Evolutionary conservation across 306 rosid genomes (phyloP), one percentile per base, ranked within the genome.

Genomic region (Cicer yamashitae): DNA sequence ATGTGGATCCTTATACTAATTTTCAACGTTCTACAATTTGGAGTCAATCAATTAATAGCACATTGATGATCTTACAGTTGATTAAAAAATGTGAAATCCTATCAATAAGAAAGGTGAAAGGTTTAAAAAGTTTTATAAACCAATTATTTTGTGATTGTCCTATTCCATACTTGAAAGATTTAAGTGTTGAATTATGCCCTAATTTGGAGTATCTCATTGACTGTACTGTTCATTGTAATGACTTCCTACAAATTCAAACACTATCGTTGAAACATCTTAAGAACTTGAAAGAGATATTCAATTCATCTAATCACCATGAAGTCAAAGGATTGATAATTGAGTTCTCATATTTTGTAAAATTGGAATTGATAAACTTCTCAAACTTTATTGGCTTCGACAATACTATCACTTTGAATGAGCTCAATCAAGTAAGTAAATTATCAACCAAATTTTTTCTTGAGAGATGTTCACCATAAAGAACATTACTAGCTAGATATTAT

Each of bases 51-150:
- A 48, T 65, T 1, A 67, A 47, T 20, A 1, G 22, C 2, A 70
- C 44, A 43, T 2, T 1, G 46, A 13, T 22, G 12, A n/a, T 65
- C 46, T 54, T 3, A 20, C 67, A 71, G 0, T 41, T 82, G 44
- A 14, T 58, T 3, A 41, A 48, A 44, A 77, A 58, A 64, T 57
- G 67, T 72, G 79, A 65, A 56, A 17, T 71, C 34, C 78, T 82
- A 8, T 7, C 2, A 17, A 8, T 82, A 7, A 18, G 7, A 2
- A 7, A 48, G 0, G 48, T 82, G 43, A 40, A 39, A 4, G 3
- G 47, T 6, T 47, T 82, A 14, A 68, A 82, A 65, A 82, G 56
- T 60, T 30, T 64, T 11, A 4, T 56, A 3, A 39, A 1, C 0
- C 71, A 77, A 17, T 54, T 47, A 6, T 47, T 70, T 17, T 37